These are phyloP conservation scores for Blastobotrys apis DNA, from an alignment of 1,139 yeast species.

Conservation along the genomic window DNA sequence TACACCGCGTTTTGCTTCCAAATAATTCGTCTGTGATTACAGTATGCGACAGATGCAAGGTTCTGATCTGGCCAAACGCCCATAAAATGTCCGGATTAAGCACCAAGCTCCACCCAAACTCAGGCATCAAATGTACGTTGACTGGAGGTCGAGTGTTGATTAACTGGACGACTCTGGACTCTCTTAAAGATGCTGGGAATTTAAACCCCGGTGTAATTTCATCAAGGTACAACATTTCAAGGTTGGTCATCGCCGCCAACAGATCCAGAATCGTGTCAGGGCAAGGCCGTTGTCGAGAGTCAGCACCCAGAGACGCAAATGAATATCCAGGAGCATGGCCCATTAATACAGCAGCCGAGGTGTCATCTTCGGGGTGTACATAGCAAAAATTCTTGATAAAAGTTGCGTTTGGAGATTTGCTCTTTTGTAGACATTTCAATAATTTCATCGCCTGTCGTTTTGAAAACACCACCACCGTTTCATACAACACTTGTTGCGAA, in stretches of 20 bases:
- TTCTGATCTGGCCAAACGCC: slow-evolving; percentile 16
- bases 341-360: slow-evolving; percentile 8
- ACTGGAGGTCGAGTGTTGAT: slow-evolving; percentile 1
- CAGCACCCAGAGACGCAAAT: slow-evolving; percentile 11
- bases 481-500: slow-evolving; percentile 16
- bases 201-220: slow-evolving; percentile 19
- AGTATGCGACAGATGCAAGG: slow-evolving; percentile 14
- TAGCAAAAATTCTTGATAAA: slow-evolving; percentile 12
- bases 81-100: slow-evolving; percentile 13
- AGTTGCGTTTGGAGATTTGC: slow-evolving; percentile 9
- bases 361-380: slow-evolving; percentile 15
- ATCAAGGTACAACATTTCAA: slow-evolving; percentile 17
- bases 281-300: slow-evolving; percentile 16
- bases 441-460: slow-evolving; percentile 20
- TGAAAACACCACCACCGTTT: slow-evolving; percentile 16
- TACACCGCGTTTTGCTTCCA: neutral
- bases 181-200: slow-evolving; percentile 12
- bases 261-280: slow-evolving; percentile 19
- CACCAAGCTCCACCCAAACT: slow-evolving; percentile 17
- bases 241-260: slow-evolving; percentile 17
- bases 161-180: slow-evolving; percentile 8
- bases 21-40: slow-evolving; percentile 10
- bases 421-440: slow-evolving; percentile 18
- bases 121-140: slow-evolving; percentile 14
- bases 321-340: slow-evolving; percentile 15